Evolutionary conservation across 1,284 basidiomycete genomes (phyloP), one percentile per base, ranked within the genome.

Genomic region (Gymnopus androsaceus): DNA sequence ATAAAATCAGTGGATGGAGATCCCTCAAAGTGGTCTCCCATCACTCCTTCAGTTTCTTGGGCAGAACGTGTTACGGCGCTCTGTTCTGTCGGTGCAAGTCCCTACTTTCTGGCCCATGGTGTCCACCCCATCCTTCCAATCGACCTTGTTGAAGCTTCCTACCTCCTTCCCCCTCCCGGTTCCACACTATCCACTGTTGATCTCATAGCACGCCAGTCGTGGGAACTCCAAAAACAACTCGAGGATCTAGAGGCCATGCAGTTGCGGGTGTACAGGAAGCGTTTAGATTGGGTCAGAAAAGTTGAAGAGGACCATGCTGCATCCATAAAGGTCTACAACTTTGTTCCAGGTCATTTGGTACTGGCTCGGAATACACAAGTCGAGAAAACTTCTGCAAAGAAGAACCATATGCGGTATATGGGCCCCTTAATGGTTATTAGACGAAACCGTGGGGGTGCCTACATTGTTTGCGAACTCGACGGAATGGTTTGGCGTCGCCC

Each of bases 51-150:
- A n/a, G n/a, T n/a, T n/a, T n/a, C n/a, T n/a, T n/a, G n/a, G n/a
- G 1, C 30, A 38, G 66, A 69, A 23, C 50, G 58, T 12, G 56
- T 65, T 25, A 69, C 66, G 0, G 59, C 59, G 2, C 27, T 55
- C 4, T 37, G 56, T 12, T 44, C 57, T 0, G 66, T 61, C 2
- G 64, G 66, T 1, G 51, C 54, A 30, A 64, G 63, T 2, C 67
- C 66, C 1, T 67, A 59, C 51, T 63, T 60, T 25, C 57, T 63
- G 19, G 61, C 61, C 0, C 58, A 61, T 23, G 66, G 63, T 0
- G 51, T 61, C 1, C 54, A 68, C 34, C 64, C 57, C 0, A 14
- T 65, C 3, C 45, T 66, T 9, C 64, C 63, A 0, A 56, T 69
- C 11, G 63, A 68, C 38, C 31, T 69, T 1, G 38, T 50, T 5